Evolutionary conservation across 2,329 filamentous ascomycete species (phyloP), one percentile per base, ranked within the genome.

Genomic region (Ascosphaera apis): DNA sequence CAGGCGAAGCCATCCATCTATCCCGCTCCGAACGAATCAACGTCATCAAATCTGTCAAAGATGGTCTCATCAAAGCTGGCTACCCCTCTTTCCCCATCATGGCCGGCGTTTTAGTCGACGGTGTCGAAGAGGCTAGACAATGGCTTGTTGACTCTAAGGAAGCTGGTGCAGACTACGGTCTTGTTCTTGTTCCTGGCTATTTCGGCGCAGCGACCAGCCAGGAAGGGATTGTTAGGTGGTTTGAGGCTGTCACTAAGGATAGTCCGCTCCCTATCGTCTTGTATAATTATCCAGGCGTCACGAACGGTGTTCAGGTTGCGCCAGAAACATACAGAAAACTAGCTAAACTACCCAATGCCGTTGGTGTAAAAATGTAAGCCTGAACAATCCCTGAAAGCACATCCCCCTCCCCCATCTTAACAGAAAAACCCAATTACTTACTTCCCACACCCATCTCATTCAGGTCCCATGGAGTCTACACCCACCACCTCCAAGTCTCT

Each of bases 211-310:
- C 65, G 11, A 73, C 68, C 3, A 67, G 63, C 3, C 57, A 61
- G 15, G 57, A 54, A 9, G 67, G 76, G 16, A 57, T 76, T 18
- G 62, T 66, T 45, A 53, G 57, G 34, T 77, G 76, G 56, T 76
- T 65, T 45, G 53, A 53, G 33, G 63, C 74, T 19, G 56, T 76
- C 3, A 66, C 69, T 0, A 50, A 51, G n/a, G 51, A 56, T 35
- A 60, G 58, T 2, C 53, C 61, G 2, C 50, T 77, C 2, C 71
- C 71, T 0, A 57, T 76, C 21, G 61, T 78, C 30, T 53, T 77
- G 11, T 76, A 76, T 53, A 76, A 77, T 51, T 78, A 77, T 53
- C 74, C 74, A 0, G 69, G 59, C 9, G 72, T 78, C 15, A 75
- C 68, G 46, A 73, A 74, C 42, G 73, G 73, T 16, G 57, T 78